Evolutionary conservation across 164 flowering plant species (phyloP).

Genomic region (Dillenia turbinata): DNA sequence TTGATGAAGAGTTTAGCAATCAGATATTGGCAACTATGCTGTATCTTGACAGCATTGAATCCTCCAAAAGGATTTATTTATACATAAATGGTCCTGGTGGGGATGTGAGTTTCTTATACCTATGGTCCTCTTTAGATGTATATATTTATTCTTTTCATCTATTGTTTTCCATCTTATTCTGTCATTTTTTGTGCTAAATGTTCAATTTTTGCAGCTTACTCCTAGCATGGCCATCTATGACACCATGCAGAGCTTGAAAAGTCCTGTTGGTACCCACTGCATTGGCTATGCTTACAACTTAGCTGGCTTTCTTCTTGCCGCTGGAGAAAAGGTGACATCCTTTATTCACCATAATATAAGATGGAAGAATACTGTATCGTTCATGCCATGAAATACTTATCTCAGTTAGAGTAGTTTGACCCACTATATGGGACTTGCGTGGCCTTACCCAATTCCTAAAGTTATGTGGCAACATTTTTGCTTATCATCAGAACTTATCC

Average conservation of each 20-base stretch:
- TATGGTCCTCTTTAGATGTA: not conserved
- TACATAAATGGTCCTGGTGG: slow-evolving; percentile 85
- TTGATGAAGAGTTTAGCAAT: slow-evolving; percentile 81
- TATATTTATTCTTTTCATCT: not conserved
- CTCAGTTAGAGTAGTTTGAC: too few species aligned
- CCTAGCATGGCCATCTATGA: slow-evolving; percentile 83
- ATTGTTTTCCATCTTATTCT: not conserved
- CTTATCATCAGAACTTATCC: too few species aligned
- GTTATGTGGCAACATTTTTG: too few species aligned
- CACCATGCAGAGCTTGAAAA: slow-evolving; percentile 79
- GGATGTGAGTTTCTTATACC: slow-evolving; percentile 65
- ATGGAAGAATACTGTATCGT: not conserved
- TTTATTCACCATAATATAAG: not conserved
- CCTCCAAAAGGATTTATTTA: slow-evolving; percentile 49
- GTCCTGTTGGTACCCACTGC: slow-evolving; percentile 78
- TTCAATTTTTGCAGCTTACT: slow-evolving; percentile 56
- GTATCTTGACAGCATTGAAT: slow-evolving; percentile 81
- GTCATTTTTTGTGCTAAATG: not conserved
- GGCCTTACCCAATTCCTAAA: too few species aligned
- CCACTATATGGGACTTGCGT: too few species aligned
- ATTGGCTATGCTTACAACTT: slow-evolving; percentile 70
- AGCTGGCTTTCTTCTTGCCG: slow-evolving; percentile 83
- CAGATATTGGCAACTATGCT: slow-evolving; percentile 84
- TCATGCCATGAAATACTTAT: not conserved
- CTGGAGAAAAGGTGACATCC: slow-evolving; percentile 76